phyloP scores from a whole-genome alignment of 371 early-diverging fungal genomes.

The Nematocida sp. region DNA sequence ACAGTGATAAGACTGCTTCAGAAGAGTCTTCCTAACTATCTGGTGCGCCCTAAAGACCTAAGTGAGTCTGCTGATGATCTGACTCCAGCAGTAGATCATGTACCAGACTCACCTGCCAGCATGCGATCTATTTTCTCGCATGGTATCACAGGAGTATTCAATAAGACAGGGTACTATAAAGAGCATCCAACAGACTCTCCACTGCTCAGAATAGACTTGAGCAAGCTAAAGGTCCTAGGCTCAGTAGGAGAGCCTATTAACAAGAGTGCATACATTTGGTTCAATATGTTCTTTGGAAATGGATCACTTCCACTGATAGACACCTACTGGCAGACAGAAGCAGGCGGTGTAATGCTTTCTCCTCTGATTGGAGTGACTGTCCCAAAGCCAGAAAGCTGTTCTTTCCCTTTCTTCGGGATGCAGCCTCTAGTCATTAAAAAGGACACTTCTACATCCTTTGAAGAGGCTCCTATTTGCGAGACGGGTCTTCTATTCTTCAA shows the following conservation, averaged over 20 bases:
- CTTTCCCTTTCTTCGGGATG: conserved; percentile 88
- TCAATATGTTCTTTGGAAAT: conserved; percentile 75
- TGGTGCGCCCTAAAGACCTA: conserved; percentile 25
- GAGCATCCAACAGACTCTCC: background rate
- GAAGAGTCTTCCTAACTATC: conserved; percentile 70
- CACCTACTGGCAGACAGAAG: conserved; percentile 90
- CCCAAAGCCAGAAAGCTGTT: conserved; percentile 85
- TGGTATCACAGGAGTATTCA: conserved; percentile 6
- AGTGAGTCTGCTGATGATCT: conserved; percentile 33
- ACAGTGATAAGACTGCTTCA: conserved; percentile 87
- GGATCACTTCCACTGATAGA: conserved; percentile 81
- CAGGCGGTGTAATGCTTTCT: conserved; percentile 80
- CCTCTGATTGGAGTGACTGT: conserved; percentile 76
- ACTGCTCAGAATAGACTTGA: conserved; percentile 20
- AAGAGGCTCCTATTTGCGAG: conserved; percentile 63
- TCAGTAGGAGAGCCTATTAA: conserved; percentile 95
- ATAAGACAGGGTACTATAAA: conserved; percentile 14
- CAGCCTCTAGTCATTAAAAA: conserved; percentile 74
- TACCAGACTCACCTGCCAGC: conserved; percentile 35
- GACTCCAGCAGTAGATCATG: conserved; percentile 43
- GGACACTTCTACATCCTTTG: conserved; percentile 57
- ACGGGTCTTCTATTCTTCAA: conserved; percentile 80
- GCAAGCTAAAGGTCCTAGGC: conserved; percentile 76
- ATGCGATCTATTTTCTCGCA: conserved; percentile 29
- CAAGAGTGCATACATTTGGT: conserved; percentile 90